A percentile compares a stretch with the other conserved stretches of the same genome.
These are phyloP conservation scores for Lactifluus volemus DNA, from an alignment of 768 basidiomycete species.

Conservation along the genomic window DNA sequence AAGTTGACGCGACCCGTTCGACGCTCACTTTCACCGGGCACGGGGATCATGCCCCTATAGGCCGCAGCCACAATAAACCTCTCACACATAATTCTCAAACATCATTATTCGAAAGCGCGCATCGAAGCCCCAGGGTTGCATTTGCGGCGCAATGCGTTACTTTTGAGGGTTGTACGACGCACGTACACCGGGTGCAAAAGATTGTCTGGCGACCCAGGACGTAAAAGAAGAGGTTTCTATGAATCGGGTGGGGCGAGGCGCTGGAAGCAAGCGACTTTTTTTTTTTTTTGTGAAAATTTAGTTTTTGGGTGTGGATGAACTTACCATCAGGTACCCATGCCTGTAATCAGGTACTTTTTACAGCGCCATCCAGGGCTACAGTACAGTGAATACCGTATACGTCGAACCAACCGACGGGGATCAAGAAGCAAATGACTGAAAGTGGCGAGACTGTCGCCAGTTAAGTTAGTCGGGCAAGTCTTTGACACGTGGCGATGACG, in stretches of 20 bases:
- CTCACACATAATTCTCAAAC: neutral
- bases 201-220: neutral
- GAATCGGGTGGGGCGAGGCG: neutral
- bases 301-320: neutral
- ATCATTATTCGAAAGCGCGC: neutral
- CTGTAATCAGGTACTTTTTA: neutral
- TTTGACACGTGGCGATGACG: neutral
- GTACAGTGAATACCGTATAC: neutral
- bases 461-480: neutral
- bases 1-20: neutral
- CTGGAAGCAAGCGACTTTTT: neutral
- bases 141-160: neutral
- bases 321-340: neutral
- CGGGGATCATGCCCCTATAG: neutral
- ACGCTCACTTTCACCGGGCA: neutral
- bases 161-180: neutral
- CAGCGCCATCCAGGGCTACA: neutral
- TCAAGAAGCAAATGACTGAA: conserved; percentile 1
- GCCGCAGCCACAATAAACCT: neutral
- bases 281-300: neutral
- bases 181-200: neutral
- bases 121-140: neutral
- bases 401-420: conserved; percentile 1
- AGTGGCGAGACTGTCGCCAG: neutral
- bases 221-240: neutral